phyloP scores from a whole-genome alignment of 768 basidiomycete genomes.

The Tulasnella calospora region DNA sequence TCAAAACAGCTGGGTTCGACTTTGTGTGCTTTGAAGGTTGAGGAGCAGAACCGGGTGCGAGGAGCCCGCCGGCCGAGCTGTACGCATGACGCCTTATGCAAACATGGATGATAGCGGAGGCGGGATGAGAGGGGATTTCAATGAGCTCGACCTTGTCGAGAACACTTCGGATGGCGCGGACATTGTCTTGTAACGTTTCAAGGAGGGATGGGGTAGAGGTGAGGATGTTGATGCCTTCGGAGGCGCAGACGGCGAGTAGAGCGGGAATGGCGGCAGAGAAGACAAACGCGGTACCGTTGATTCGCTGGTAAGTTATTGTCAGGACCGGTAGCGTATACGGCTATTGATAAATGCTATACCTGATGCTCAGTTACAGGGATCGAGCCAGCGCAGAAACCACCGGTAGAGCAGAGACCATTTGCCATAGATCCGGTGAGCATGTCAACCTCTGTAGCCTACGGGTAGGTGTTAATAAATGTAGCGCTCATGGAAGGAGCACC shows the following conservation, averaged over 20 bases:
- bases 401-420: conserved; percentile 72
- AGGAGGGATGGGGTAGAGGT: conserved; percentile 71
- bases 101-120: conserved; percentile 86
- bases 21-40: conserved; percentile 15
- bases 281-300: conserved; percentile 92
- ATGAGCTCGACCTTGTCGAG: conserved; percentile 80
- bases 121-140: conserved; percentile 76
- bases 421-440: conserved; percentile 91
- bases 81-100: conserved; percentile 44
- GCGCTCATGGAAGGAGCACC: too few species aligned
- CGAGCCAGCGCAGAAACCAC: conserved; percentile 95
- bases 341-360: conserved; percentile 39
- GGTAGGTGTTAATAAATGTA: not conserved
- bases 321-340: not conserved
- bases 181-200: conserved; percentile 71
- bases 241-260: conserved; percentile 80
- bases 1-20: conserved; percentile 46
- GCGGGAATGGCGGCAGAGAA: conserved; percentile 95
- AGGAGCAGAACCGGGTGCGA: conserved; percentile 33
- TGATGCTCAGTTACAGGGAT: conserved; percentile 80
- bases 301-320: conserved; percentile 51
- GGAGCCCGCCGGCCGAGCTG: conserved; percentile 33
- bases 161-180: conserved; percentile 66
- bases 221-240: conserved; percentile 77
- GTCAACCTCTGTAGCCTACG: conserved; percentile 80